Percentiles rank a stretch among this genome's conserved stretches.
These are phyloP conservation scores for Diaporthe citri DNA, from an alignment of 2,329 filamentous ascomycete genomes.

Conservation along the genomic window DNA sequence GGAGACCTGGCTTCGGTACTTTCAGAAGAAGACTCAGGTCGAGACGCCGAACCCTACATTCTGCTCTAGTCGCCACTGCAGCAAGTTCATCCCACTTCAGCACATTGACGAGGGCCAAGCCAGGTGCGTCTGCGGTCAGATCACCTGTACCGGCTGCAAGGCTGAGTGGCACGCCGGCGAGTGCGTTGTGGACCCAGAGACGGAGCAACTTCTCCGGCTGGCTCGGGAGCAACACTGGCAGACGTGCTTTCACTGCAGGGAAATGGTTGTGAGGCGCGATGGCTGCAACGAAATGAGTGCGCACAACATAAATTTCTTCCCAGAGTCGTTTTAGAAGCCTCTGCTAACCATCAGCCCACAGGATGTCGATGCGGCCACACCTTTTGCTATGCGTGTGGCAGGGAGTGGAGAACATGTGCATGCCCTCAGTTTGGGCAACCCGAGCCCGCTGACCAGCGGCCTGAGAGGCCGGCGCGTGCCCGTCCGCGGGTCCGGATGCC, in stretches of 20 bases:
- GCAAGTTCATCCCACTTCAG: conserved; percentile 57
- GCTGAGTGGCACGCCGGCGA: conserved; percentile 56
- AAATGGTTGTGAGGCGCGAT: conserved; percentile 60
- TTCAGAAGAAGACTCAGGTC: conserved; percentile 61
- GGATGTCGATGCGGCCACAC: background rate
- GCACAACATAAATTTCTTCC: background rate
- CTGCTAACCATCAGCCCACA: background rate
- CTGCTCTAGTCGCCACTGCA: conserved; percentile 60
- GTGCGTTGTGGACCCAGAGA: conserved; percentile 58
- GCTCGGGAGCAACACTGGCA: conserved; percentile 63
- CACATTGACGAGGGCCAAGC: conserved; percentile 52
- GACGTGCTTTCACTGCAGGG: conserved; percentile 59
- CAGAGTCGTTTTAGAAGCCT: background rate
- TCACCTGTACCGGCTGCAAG: conserved; percentile 68
- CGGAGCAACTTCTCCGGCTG: conserved; percentile 55
- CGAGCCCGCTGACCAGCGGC: too few relatives aligned
- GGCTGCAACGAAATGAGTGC: conserved; percentile 71
- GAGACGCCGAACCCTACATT: conserved; percentile 62
- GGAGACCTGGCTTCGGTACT: conserved; percentile 52
- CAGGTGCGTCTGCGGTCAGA: conserved; percentile 56
- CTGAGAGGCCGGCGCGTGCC: too few relatives aligned
- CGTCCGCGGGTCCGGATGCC: too few relatives aligned
- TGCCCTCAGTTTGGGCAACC: background rate
- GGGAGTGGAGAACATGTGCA: background rate
- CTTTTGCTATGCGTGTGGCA: conserved; percentile 9